phyloP scores from a whole-genome alignment of 2,329 filamentous ascomycete species.

The Colletotrichum agaves region DNA sequence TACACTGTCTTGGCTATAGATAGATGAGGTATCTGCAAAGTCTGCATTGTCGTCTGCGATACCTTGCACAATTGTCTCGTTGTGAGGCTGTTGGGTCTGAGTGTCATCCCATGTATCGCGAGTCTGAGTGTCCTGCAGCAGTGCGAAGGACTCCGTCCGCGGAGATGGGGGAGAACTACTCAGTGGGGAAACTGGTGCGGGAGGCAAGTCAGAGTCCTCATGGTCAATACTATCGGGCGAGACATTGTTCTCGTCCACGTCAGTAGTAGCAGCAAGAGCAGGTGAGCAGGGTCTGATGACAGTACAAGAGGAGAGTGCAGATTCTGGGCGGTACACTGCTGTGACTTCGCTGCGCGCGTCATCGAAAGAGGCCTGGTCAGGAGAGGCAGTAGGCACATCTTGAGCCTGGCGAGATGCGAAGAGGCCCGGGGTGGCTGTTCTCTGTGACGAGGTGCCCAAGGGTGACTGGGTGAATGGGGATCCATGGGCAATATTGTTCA shows the following conservation, averaged over 20 bases:
- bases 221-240: background rate
- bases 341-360: background rate
- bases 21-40: constrained; percentile 38
- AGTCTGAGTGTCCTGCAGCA: constrained; percentile 12
- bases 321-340: background rate
- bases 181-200: constrained; percentile 5
- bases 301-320: constrained; percentile 14
- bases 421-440: background rate
- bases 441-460: background rate
- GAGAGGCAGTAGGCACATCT: background rate
- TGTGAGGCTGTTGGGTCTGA: constrained; percentile 15
- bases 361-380: background rate
- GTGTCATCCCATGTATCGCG: constrained; percentile 26
- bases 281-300: background rate
- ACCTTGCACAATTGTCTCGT: constrained; percentile 12
- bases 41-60: constrained; percentile 20
- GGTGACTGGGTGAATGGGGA: background rate
- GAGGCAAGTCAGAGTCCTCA: background rate
- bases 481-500: background rate
- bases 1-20: constrained; percentile 40
- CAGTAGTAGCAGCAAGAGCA: background rate
- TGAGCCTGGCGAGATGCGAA: background rate
- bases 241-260: constrained; percentile 2
- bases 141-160: constrained; percentile 9
- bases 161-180: constrained; percentile 21